Conservation (phyloP, 352 stramenopile species). For the Globisporangium takayamanum region DNA sequence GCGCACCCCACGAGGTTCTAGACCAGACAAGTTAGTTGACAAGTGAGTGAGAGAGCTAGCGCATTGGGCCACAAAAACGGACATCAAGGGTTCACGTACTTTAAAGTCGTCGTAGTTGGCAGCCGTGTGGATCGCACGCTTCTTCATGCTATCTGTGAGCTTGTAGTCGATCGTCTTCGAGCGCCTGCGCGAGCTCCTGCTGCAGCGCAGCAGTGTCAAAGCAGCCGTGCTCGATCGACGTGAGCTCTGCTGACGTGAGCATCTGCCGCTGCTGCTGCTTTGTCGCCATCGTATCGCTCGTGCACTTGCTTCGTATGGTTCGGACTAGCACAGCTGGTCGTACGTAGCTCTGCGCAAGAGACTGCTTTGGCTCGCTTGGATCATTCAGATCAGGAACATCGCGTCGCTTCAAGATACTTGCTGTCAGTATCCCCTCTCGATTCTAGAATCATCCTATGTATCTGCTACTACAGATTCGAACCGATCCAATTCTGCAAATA, state of each 20-base stretch:
- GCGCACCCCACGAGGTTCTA: slow-evolving; percentile 84
- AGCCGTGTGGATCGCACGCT: slow-evolving; percentile 81
- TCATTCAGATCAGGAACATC: background rate
- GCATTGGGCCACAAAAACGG: background rate
- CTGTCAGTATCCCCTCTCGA: too few species aligned
- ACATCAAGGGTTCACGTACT: slow-evolving; percentile 18
- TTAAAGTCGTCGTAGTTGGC: slow-evolving; percentile 85
- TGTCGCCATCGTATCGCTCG: slow-evolving; percentile 17
- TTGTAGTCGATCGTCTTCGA: slow-evolving; percentile 84
- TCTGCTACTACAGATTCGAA: background rate
- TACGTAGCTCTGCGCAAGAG: too few species aligned
- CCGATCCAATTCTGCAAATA: background rate
- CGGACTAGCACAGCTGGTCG: too few species aligned
- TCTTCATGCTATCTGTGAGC: slow-evolving; percentile 83
- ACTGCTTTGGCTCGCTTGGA: too few species aligned
- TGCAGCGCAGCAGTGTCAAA: slow-evolving; percentile 76
- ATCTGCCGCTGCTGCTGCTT: slow-evolving; percentile 12
- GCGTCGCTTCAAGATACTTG: slow-evolving; percentile 5
- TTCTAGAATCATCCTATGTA: background rate
- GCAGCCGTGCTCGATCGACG: slow-evolving; percentile 68
- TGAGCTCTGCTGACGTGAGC: slow-evolving; percentile 23
- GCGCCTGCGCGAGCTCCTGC: slow-evolving; percentile 55
- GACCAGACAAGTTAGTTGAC: background rate
- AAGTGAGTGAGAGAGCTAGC: background rate
- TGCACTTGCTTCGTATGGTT: background rate